These are phyloP conservation scores for Tardiomyces digboiensis DNA, from an alignment of 1,139 yeast species.

Conservation along the genomic window DNA sequence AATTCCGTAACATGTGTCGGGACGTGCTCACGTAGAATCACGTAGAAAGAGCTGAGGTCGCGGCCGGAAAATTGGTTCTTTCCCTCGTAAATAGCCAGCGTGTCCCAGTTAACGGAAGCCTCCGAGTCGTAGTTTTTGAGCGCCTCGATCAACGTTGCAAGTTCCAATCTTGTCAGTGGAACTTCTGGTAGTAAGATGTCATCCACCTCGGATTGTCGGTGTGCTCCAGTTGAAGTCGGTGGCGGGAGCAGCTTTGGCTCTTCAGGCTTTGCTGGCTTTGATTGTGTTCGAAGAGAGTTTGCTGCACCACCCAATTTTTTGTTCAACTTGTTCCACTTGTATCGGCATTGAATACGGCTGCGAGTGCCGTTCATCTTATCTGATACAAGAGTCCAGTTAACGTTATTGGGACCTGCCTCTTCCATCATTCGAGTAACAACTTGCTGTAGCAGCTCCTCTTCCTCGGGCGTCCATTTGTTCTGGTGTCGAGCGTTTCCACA, in stretches of 20 bases:
- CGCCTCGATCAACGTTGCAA: constrained; percentile 40
- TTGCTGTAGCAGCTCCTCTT: constrained; percentile 51
- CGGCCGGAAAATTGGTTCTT: constrained; percentile 32
- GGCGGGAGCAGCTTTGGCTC: neutral
- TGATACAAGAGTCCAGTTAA: constrained; percentile 88
- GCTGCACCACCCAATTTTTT: constrained; percentile 24
- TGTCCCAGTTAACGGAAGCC: constrained; percentile 59
- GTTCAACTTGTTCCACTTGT: constrained; percentile 81
- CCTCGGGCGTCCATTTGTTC: constrained; percentile 72
- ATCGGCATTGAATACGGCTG: constrained; percentile 88
- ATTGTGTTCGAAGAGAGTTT: neutral
- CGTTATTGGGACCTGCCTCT: constrained; percentile 24
- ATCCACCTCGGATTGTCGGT: neutral
- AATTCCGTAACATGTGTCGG: neutral
- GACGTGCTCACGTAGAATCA: constrained; percentile 22
- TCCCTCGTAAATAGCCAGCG: constrained; percentile 37
- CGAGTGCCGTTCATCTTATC: constrained; percentile 84
- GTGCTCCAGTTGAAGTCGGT: neutral
- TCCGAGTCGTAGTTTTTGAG: constrained; percentile 39
- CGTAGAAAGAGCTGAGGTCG: constrained; percentile 32
- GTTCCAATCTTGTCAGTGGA: neutral
- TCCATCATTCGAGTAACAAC: constrained; percentile 39
- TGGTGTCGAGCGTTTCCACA: constrained; percentile 70
- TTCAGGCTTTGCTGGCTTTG: neutral
- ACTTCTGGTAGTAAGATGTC: neutral